phyloP scores from a whole-genome alignment of 345 rosid species.

The Psidium friedrichsthalianum region DNA sequence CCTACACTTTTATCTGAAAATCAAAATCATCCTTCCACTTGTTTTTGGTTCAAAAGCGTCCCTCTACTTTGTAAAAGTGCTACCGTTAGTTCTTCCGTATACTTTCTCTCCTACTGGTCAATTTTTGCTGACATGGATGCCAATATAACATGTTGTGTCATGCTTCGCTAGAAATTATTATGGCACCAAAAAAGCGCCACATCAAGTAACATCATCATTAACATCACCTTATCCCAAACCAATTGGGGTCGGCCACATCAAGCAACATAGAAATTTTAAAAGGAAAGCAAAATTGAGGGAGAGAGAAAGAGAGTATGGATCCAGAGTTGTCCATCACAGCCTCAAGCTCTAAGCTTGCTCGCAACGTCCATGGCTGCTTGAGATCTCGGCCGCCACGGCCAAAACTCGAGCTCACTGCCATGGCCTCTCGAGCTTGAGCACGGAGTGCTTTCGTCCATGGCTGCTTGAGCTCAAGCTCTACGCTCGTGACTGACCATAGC shows the following conservation, averaged over 20 bases:
- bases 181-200: background rate
- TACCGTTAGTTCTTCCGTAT: background rate
- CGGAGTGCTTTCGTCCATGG: background rate
- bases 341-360: background rate
- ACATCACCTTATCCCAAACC: too few species aligned
- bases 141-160: background rate
- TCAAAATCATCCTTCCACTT: background rate
- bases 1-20: background rate
- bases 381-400: background rate
- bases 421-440: background rate
- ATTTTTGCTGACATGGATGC: background rate
- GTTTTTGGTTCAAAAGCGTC: background rate
- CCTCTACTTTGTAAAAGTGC: background rate
- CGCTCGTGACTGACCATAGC: too few species aligned
- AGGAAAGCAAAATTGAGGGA: background rate
- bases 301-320: background rate
- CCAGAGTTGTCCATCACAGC: background rate
- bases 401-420: background rate
- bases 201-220: background rate
- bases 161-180: background rate
- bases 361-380: background rate
- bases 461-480: background rate
- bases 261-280: background rate
- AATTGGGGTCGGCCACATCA: too few species aligned
- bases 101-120: background rate